phyloP scores from a whole-genome alignment of 2,329 filamentous ascomycete species.

The Dothistroma septosporum region DNA sequence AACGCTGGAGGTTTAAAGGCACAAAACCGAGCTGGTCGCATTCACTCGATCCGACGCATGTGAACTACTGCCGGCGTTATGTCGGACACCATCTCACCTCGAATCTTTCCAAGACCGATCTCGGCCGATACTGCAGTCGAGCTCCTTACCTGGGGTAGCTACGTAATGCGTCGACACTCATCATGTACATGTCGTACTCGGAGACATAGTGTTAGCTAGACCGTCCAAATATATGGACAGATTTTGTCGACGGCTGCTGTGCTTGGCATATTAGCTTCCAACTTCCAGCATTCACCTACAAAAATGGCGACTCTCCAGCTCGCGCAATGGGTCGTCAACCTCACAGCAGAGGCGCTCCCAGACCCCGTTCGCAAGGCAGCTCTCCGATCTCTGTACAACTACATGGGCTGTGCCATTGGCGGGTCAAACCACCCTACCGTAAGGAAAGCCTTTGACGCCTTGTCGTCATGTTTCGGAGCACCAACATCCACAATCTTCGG shows the following conservation, averaged over 20 bases:
- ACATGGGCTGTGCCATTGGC: slow-evolving; percentile 51
- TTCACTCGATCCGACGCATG: neutral
- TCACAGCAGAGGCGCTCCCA: slow-evolving; percentile 43
- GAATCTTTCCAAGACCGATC: neutral
- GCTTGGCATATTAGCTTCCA: neutral
- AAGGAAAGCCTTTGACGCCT: slow-evolving; percentile 35
- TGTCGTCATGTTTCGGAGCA: slow-evolving; percentile 38
- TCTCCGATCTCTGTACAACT: slow-evolving; percentile 51
- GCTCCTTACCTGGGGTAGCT: neutral
- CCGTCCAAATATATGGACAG: too few relatives aligned
- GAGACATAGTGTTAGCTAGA: too few relatives aligned
- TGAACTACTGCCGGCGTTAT: neutral
- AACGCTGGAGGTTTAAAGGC: neutral
- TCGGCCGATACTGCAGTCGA: neutral
- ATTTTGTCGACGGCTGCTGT: neutral
- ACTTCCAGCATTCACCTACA: neutral
- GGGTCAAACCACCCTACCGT: slow-evolving; percentile 48
- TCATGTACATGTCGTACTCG: too few relatives aligned
- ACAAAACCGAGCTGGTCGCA: neutral
- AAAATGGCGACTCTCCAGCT: slow-evolving; percentile 47
- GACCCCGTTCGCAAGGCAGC: slow-evolving; percentile 43
- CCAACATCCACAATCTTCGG: slow-evolving; percentile 38
- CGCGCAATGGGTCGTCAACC: slow-evolving; percentile 46
- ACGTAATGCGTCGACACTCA: neutral
- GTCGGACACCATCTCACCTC: neutral